Conservation (phyloP, 2,329 filamentous ascomycete species). For the Capronia coronata region DNA sequence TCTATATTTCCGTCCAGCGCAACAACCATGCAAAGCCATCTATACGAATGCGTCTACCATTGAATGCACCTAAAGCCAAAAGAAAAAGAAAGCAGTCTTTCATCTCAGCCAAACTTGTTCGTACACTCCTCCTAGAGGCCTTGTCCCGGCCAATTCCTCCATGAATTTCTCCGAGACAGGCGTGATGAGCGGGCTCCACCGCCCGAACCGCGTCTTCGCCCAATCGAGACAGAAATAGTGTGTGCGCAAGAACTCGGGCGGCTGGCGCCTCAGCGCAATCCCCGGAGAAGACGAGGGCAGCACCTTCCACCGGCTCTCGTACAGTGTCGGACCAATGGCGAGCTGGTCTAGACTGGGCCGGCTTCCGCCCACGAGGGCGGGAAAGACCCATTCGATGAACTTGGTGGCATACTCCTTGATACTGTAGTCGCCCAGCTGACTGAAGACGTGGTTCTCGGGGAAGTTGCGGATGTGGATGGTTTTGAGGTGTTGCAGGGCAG, state of each 20-base stretch:
- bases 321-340: constrained; percentile 28
- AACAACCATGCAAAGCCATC: not conserved
- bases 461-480: constrained; percentile 30
- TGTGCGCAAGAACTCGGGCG: constrained; percentile 26
- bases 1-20: not conserved
- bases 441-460: constrained; percentile 24
- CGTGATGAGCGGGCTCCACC: constrained; percentile 27
- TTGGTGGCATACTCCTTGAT: constrained; percentile 28
- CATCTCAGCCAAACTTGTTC: constrained; percentile 29
- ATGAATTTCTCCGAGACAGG: constrained; percentile 26
- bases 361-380: constrained; percentile 12
- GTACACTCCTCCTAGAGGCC: constrained; percentile 26
- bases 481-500: constrained; percentile 20
- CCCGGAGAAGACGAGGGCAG: not conserved
- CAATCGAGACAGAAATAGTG: constrained; percentile 28
- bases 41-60: not conserved
- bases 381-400: constrained; percentile 29
- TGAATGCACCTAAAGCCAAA: not conserved
- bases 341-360: constrained; percentile 24
- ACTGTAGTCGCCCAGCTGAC: constrained; percentile 28
- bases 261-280: constrained; percentile 1
- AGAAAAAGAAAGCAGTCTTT: not conserved
- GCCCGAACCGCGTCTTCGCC: constrained; percentile 27
- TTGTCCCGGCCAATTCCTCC: constrained; percentile 24
- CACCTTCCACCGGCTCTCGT: constrained; percentile 26